Conservation (phyloP, 179 eudicot genomes). For the Sideroxylon spinosum region DNA sequence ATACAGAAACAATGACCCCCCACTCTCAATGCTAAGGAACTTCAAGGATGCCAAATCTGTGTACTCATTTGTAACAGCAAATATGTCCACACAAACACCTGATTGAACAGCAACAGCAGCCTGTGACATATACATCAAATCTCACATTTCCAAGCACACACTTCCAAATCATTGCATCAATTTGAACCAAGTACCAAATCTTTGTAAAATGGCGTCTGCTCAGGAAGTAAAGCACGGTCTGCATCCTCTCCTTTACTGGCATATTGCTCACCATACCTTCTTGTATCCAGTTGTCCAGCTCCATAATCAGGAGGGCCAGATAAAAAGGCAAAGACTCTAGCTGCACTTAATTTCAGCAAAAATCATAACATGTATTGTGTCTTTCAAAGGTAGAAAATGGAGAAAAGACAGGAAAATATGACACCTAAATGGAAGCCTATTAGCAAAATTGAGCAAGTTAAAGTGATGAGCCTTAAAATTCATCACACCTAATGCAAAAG, state of each 20-base stretch:
- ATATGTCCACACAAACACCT: constrained; percentile 96
- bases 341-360: constrained; percentile 39
- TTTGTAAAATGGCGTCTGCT: constrained; percentile 93
- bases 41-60: constrained; percentile 93
- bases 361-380: not conserved
- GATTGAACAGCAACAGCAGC: constrained; percentile 99
- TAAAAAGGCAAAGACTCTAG: constrained; percentile 90
- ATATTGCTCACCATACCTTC: constrained; percentile 96
- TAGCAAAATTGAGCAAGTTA: not conserved
- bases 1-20: constrained; percentile 85
- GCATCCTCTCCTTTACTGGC: constrained; percentile 99
- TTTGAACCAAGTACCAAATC: constrained; percentile 57
- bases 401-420: too few relatives aligned
- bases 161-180: constrained; percentile 4
- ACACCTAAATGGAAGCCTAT: not conserved
- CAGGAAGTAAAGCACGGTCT: constrained; percentile 94
- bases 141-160: constrained; percentile 17
- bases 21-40: constrained; percentile 92
- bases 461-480: not conserved
- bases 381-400: not conserved
- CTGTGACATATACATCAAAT: constrained; percentile 56
- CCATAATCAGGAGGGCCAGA: constrained; percentile 98
- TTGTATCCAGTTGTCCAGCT: constrained; percentile 89
- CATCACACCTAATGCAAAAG: constrained; percentile 77
- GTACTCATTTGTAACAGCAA: constrained; percentile 96